Conservation (phyloP, 257 asterid genomes). For the Buddleja alternifolia region DNA sequence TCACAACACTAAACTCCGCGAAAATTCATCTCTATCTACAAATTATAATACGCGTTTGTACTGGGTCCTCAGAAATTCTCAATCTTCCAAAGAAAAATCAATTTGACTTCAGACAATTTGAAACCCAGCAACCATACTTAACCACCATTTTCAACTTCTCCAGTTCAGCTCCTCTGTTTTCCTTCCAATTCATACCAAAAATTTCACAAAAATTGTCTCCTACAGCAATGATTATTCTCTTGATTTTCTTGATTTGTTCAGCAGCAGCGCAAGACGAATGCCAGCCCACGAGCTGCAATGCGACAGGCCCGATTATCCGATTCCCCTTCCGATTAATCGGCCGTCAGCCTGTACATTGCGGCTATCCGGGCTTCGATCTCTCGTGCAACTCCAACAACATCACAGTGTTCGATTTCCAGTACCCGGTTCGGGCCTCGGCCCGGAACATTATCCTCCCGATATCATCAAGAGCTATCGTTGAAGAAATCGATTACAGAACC, state of each 20-base stretch:
- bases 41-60: too few relatives aligned
- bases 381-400: slow-evolving; percentile 49
- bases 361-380: slow-evolving; percentile 61
- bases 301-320: slow-evolving; percentile 55
- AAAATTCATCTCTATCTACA: too few relatives aligned
- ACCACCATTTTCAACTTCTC: background rate
- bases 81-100: too few relatives aligned
- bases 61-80: too few relatives aligned
- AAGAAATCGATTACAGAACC: slow-evolving; percentile 41
- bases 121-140: background rate
- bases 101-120: too few relatives aligned
- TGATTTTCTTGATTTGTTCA: slow-evolving; percentile 30
- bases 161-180: background rate
- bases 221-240: slow-evolving; percentile 22
- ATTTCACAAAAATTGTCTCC: background rate
- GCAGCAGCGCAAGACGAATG: slow-evolving; percentile 59
- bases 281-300: slow-evolving; percentile 54
- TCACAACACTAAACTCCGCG: too few relatives aligned
- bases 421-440: slow-evolving; percentile 48
- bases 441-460: slow-evolving; percentile 44
- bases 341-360: slow-evolving; percentile 59
- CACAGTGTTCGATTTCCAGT: slow-evolving; percentile 49
- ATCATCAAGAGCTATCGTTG: slow-evolving; percentile 40
- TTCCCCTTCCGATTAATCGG: slow-evolving; percentile 63
- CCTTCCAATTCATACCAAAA: too few relatives aligned